These are phyloP conservation scores for Starmerella tilneyi DNA, from an alignment of 805 yeast species.

Conservation along the genomic window DNA sequence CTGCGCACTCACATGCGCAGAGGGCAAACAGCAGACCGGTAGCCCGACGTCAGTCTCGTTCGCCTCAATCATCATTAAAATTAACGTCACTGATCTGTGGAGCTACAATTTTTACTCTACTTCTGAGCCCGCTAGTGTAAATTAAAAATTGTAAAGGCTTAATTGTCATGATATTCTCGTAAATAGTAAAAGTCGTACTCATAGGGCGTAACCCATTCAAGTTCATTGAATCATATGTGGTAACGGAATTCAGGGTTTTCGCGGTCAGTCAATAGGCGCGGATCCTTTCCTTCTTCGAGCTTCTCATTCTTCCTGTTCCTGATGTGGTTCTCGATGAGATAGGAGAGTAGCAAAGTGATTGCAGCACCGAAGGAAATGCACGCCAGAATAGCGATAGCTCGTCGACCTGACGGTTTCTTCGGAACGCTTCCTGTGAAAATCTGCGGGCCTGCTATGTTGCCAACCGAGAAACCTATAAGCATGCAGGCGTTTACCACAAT, in stretches of 20 bases:
- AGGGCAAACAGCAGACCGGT: too few species aligned
- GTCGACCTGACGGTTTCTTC: slow-evolving; percentile 48
- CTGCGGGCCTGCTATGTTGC: slow-evolving; percentile 49
- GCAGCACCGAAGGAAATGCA: slow-evolving; percentile 21
- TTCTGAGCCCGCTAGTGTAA: too few species aligned
- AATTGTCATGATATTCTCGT: background rate
- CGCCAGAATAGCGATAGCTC: slow-evolving; percentile 42
- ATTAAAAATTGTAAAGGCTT: too few species aligned
- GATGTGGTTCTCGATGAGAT: slow-evolving; percentile 4
- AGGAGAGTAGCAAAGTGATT: background rate
- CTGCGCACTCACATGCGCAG: too few species aligned
- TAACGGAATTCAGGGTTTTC: slow-evolving; percentile 48
- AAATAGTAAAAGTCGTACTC: too few species aligned
- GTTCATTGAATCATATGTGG: slow-evolving; percentile 13
- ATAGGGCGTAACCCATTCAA: too few species aligned
- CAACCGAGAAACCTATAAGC: slow-evolving; percentile 43
- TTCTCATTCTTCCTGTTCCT: slow-evolving; percentile 9
- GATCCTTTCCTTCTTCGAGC: slow-evolving; percentile 7
- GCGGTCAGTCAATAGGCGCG: slow-evolving; percentile 39
- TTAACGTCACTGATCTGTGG: too few species aligned
- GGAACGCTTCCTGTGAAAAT: slow-evolving; percentile 53
- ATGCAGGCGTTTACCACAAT: slow-evolving; percentile 37
- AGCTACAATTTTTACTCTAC: too few species aligned
- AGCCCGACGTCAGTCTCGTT: too few species aligned
- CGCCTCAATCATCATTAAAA: too few species aligned